Conservation (phyloP, 176 grass and related monocot species). For the Tillandsia fasciculata region DNA sequence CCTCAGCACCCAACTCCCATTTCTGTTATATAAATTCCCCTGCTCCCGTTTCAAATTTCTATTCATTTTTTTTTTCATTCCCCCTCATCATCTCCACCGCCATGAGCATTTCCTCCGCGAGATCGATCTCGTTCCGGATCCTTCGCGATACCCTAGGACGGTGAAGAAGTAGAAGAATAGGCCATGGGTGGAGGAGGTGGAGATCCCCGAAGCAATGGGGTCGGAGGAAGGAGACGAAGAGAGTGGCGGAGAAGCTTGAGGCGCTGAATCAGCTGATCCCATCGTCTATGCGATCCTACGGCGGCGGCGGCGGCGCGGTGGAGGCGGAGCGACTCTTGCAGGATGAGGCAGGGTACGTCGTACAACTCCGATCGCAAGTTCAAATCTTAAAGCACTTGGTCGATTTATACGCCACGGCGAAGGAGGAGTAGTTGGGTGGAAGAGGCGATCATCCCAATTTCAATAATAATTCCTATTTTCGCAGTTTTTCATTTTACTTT, state of each 20-base stretch:
- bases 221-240: neutral
- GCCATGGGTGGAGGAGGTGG: neutral
- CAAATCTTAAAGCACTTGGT: constrained; percentile 6
- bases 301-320: neutral
- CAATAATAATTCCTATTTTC: too few relatives aligned
- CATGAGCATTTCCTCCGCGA: neutral
- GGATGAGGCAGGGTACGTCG: constrained; percentile 5
- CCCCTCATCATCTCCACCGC: neutral
- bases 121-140: neutral
- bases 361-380: neutral
- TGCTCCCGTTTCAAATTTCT: neutral
- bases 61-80: neutral
- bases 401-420: too few relatives aligned
- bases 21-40: too few relatives aligned
- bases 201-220: neutral
- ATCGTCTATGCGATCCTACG: neutral
- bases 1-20: too few relatives aligned
- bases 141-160: neutral
- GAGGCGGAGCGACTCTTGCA: neutral
- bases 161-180: neutral
- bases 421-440: too few relatives aligned
- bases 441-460: too few relatives aligned
- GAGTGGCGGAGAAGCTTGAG: neutral
- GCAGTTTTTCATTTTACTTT: too few relatives aligned
- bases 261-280: neutral